Percentiles rank a stretch among this genome's conserved stretches.
phyloP scores from a whole-genome alignment of 2,329 filamentous ascomycete genomes.

The Neonectria sp. region DNA sequence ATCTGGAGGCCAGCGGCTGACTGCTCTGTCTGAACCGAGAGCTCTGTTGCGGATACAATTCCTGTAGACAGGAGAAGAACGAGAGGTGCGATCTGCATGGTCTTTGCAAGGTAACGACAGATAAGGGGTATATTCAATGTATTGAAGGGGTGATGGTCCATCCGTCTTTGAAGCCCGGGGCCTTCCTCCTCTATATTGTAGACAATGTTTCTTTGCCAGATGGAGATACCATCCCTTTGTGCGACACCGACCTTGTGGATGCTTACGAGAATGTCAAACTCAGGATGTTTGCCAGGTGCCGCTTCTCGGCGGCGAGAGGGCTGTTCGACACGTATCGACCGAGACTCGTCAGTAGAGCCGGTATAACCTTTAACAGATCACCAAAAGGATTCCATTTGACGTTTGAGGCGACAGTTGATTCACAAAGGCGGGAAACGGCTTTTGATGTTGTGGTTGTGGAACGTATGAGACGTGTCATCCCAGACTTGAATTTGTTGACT shows the following conservation, averaged over 20 bases:
- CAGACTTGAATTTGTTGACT: constrained; percentile 15
- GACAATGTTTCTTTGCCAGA: background rate
- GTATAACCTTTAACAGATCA: constrained; percentile 15
- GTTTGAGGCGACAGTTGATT: constrained; percentile 8
- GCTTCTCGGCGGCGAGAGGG: background rate
- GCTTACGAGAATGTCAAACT: background rate
- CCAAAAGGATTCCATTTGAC: constrained; percentile 19
- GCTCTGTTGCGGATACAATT: constrained; percentile 8
- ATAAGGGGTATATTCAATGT: constrained; percentile 8
- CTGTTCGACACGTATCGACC: background rate
- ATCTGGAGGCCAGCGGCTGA: background rate
- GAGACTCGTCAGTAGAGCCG: constrained; percentile 7
- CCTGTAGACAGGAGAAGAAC: constrained; percentile 32
- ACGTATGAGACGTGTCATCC: constrained; percentile 22
- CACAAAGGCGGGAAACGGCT: constrained; percentile 37
- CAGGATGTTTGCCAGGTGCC: constrained; percentile 3
- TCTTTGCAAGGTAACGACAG: constrained; percentile 27
- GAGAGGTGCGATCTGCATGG: constrained; percentile 37
- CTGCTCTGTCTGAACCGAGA: background rate
- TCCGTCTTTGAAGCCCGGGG: background rate
- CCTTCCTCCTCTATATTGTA: constrained; percentile 21
- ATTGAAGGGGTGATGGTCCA: background rate
- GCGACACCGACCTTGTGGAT: constrained; percentile 4
- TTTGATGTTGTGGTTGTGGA: constrained; percentile 35
- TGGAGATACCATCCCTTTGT: background rate